Base-by-base conservation (phyloP, 805 yeast species). In the Myxozyma udenii region DNA sequence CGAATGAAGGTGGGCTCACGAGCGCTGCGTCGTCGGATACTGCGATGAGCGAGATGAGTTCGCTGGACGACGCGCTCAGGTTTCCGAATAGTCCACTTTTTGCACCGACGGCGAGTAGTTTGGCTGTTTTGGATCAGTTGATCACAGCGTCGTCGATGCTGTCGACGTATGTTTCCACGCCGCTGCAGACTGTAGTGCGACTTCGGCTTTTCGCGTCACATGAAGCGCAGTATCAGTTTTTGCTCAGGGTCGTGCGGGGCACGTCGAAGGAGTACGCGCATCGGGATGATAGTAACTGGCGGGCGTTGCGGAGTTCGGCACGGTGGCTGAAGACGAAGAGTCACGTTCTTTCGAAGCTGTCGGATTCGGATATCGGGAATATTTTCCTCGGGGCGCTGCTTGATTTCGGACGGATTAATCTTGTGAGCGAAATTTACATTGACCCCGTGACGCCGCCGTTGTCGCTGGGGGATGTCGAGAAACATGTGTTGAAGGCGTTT, bases 401-500 rank as follows among this genome's bases (percentile, higher is more conserved):
- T 16, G 60, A 55, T 16, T 55, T 53, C 46, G 60, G 60, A 14
- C 47, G 60, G 38, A 41, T 22, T 42, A 63, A 54, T 4, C 58
- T 64, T 21, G 61, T 63, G 12, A 42, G 50, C 21, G 52, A 53
- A 35, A 48, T 36, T 14, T 50, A 43, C 28, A 48, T 35, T 14
- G 52, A 19, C 19, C 58, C 38, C 48, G 48, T 44, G 36, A 48
- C 14, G 18, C 55, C 41, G 44, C 62, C 51, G 41, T 57, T 19
- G 36, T 32, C 6, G 47, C 24, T 35, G 46, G 40, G n/a, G n/a
- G 53, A 47, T 35, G 16, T 57, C 19, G 59, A 48, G 16, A 30
- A 26, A 41, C 55, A 55, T 46, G 53, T 61, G 2, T 39, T 64
- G 40, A 46, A 45, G 2, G 53, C 64, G 16, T 75, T 75, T 48